phyloP scores from a whole-genome alignment of 2,329 filamentous ascomycete genomes.

The Fusarium ramigenum region DNA sequence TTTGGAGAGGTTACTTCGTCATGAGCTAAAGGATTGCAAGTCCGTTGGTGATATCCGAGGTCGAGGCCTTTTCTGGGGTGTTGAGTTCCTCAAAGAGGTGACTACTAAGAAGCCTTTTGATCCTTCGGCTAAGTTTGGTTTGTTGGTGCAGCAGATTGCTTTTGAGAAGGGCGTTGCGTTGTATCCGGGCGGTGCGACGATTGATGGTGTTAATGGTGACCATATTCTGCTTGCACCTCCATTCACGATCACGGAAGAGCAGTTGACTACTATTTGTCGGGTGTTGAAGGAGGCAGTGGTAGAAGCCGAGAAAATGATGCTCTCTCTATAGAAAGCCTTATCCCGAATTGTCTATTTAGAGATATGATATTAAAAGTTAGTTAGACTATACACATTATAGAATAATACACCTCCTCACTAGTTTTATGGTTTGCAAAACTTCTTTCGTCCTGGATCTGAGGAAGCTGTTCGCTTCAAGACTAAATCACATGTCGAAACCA shows the following conservation, averaged over 20 bases:
- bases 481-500: background rate
- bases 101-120: conserved; percentile 49
- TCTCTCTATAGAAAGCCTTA: rapidly evolving
- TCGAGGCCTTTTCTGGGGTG: conserved; percentile 54
- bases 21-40: background rate
- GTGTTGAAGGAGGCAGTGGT: conserved; percentile 17
- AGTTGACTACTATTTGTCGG: conserved; percentile 30
- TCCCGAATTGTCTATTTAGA: rapidly evolving
- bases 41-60: conserved; percentile 10
- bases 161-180: conserved; percentile 53
- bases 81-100: conserved; percentile 55
- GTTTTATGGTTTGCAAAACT: no score
- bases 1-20: background rate
- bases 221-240: conserved; percentile 74
- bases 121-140: conserved; percentile 39
- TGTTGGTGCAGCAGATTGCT: conserved; percentile 44
- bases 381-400: no score
- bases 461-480: background rate
- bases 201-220: conserved; percentile 69
- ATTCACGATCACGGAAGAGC: conserved; percentile 64
- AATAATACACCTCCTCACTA: no score
- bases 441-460: no score
- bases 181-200: conserved; percentile 71
- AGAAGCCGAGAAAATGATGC: conserved; percentile 6
- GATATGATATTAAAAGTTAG: rapidly evolving